Conservation (phyloP, 345 rosid genomes). For the Turritis glabra region DNA sequence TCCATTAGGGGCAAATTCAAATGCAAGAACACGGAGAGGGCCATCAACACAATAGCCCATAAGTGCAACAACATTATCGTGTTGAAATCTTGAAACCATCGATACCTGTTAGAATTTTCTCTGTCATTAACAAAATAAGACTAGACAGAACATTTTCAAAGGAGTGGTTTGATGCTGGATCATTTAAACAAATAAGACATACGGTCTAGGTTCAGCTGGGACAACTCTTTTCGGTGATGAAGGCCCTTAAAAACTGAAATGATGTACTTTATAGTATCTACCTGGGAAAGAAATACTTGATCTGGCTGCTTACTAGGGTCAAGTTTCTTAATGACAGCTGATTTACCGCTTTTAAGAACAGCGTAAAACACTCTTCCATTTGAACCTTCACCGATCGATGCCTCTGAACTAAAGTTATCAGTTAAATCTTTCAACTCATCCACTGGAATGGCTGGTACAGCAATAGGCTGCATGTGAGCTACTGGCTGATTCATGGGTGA, state of each 20-base stretch:
- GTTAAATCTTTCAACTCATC: constrained; percentile 64
- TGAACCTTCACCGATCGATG: constrained; percentile 79
- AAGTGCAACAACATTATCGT: constrained; percentile 68
- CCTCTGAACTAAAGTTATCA: constrained; percentile 54
- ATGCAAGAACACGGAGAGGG: constrained; percentile 69
- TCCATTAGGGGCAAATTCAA: constrained; percentile 77
- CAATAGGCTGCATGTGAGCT: constrained; percentile 45
- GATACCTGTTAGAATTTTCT: constrained; percentile 50
- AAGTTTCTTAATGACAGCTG: constrained; percentile 72
- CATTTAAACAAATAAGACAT: too few species aligned
- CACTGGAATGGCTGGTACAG: constrained; percentile 49
- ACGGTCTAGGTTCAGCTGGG: too few species aligned
- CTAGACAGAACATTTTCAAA: constrained; percentile 5
- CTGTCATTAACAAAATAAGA: not conserved
- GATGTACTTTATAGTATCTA: constrained; percentile 11
- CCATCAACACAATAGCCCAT: constrained; percentile 83
- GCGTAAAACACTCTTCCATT: constrained; percentile 81
- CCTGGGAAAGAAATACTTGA: constrained; percentile 85
- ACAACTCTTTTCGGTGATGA: too few species aligned
- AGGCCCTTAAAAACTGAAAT: too few species aligned
- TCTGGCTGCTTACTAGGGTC: constrained; percentile 88
- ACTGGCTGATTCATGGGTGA: too few species aligned
- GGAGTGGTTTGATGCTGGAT: not conserved
- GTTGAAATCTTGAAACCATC: constrained; percentile 73
- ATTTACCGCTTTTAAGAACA: constrained; percentile 53